These are phyloP conservation scores for Xylaria telfairii DNA, from an alignment of 495 filamentous ascomycete species.

Conservation along the genomic window DNA sequence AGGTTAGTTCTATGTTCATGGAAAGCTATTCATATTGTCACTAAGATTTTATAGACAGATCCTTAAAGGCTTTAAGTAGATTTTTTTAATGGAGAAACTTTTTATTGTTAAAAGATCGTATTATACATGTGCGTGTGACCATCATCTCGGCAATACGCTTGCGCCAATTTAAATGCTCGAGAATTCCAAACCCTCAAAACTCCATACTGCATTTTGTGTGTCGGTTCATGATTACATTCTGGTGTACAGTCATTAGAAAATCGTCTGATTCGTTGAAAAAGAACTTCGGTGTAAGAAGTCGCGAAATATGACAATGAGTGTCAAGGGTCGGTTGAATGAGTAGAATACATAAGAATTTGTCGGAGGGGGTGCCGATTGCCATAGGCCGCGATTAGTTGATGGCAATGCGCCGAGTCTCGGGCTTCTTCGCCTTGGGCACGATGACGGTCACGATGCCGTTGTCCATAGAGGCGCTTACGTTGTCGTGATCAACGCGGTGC, in stretches of 20 bases:
- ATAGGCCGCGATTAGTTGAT: constrained; percentile 31
- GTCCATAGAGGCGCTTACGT: constrained; percentile 74
- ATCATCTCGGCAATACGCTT: not conserved
- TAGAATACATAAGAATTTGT: not conserved
- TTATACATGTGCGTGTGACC: not conserved
- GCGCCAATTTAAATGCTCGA: constrained; percentile 15
- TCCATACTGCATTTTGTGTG: not conserved
- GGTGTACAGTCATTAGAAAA: not conserved
- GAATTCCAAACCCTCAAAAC: not conserved
- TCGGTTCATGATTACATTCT: not conserved
- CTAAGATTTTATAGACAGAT: not conserved
- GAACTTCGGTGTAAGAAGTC: not conserved
- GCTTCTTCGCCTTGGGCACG: constrained; percentile 76
- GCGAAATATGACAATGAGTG: not conserved
- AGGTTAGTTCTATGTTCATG: too few species aligned
- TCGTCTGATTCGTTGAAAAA: not conserved
- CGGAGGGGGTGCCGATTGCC: not conserved
- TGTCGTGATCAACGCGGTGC: constrained; percentile 73
- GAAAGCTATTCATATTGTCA: not conserved
- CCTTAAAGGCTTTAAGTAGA: not conserved
- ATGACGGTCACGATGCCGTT: constrained; percentile 74
- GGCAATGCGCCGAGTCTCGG: constrained; percentile 39
- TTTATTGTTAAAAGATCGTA: not conserved
- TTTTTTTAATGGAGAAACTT: not conserved
- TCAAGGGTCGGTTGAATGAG: not conserved